Percentiles rank a stretch among this genome's conserved stretches.
These are phyloP conservation scores for Ogataea pignaliae DNA, from an alignment of 805 yeast genomes.

Conservation along the genomic window DNA sequence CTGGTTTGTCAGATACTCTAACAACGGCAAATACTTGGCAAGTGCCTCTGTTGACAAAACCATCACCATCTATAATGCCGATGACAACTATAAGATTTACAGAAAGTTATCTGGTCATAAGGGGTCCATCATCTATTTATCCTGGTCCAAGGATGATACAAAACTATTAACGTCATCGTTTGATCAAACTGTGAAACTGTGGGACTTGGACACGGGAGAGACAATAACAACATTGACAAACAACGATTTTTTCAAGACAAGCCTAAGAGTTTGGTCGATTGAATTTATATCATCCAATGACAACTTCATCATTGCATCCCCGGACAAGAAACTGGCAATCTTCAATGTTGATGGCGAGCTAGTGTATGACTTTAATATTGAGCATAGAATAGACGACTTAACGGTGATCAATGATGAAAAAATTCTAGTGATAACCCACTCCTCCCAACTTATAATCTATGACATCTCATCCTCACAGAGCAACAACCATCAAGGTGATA, in stretches of 20 bases:
- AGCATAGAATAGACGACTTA: slow-evolving; percentile 59
- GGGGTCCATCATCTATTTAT: slow-evolving; percentile 56
- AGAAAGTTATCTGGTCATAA: slow-evolving; percentile 40
- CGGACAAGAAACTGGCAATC: slow-evolving; percentile 58
- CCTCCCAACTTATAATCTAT: slow-evolving; percentile 57
- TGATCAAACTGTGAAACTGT: slow-evolving; percentile 65
- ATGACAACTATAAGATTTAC: slow-evolving; percentile 36
- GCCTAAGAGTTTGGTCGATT: slow-evolving; percentile 46
- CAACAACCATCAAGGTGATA: too few species aligned
- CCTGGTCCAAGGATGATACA: slow-evolving; percentile 74
- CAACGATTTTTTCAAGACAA: slow-evolving; percentile 16
- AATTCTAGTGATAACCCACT: slow-evolving; percentile 59
- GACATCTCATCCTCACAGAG: slow-evolving; percentile 32
- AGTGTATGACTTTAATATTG: slow-evolving; percentile 20
- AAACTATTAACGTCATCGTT: slow-evolving; percentile 66
- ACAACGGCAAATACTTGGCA: slow-evolving; percentile 72
- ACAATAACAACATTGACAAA: slow-evolving; percentile 17
- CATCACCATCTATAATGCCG: slow-evolving; percentile 62
- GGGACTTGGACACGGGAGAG: slow-evolving; percentile 49
- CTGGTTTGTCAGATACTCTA: slow-evolving; percentile 78
- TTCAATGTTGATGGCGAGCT: slow-evolving; percentile 36
- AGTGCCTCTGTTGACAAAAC: slow-evolving; percentile 68
- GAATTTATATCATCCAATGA: slow-evolving; percentile 53
- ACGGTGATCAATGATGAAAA: slow-evolving; percentile 63
- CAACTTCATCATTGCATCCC: slow-evolving; percentile 67